A percentile compares a stretch with the other conserved stretches of the same genome.
These are phyloP conservation scores for Coemansia sp. DNA, from an alignment of 192 early-diverging fungal genomes.

Conservation along the genomic window DNA sequence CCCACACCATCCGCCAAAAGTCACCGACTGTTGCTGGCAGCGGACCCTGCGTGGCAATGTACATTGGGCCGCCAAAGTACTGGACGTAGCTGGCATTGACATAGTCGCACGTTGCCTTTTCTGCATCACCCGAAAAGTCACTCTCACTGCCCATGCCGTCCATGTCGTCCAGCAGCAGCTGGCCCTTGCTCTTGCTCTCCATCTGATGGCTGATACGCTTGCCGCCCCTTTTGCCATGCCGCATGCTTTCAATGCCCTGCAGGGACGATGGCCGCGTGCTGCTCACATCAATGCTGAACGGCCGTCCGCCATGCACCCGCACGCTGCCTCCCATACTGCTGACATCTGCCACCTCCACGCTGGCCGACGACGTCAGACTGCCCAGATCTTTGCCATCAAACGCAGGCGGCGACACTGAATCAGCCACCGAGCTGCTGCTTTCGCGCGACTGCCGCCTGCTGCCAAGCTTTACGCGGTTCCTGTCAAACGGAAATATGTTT, in stretches of 20 bases:
- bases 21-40: conserved; percentile 68
- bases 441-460: conserved; percentile 26
- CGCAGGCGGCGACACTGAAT: not conserved
- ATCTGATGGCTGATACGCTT: conserved; percentile 19
- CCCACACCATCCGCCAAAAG: conserved; percentile 92
- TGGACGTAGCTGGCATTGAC: conserved; percentile 83
- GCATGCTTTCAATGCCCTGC: not conserved
- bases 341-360: not conserved
- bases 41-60: conserved; percentile 92
- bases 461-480: conserved; percentile 56
- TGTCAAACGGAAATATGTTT: conserved; percentile 82
- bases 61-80: conserved; percentile 56
- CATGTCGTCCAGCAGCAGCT: conserved; percentile 42
- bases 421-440: not conserved
- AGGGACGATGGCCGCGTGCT: conserved; percentile 6
- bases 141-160: conserved; percentile 10
- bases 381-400: not conserved
- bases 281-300: conserved; percentile 12
- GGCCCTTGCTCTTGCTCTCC: conserved; percentile 42
- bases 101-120: conserved; percentile 57
- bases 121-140: not conserved
- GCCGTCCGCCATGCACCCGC: conserved; percentile 7
- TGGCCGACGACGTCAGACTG: not conserved
- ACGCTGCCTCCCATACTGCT: not conserved
- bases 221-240: not conserved